Evolutionary conservation across 768 basidiomycete genomes (phyloP).

Genomic region (Collybia sordida): DNA sequence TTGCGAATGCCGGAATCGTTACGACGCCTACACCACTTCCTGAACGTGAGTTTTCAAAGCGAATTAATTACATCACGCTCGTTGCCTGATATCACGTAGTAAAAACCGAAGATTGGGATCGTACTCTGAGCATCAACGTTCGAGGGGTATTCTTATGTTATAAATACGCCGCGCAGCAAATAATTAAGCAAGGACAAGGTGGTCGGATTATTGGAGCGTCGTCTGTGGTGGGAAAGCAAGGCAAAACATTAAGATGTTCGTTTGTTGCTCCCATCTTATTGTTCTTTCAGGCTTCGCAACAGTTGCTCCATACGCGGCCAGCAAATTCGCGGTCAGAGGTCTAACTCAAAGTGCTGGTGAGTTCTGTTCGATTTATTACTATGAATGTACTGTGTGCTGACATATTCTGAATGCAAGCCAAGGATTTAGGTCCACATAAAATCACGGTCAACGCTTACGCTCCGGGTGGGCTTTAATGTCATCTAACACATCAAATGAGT

Average conservation of each 20-base stretch:
- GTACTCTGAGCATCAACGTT: slow-evolving; percentile 32
- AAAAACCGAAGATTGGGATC: slow-evolving; percentile 29
- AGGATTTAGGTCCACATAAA: slow-evolving; percentile 12
- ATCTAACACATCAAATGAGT: neutral
- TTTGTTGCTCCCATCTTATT: neutral
- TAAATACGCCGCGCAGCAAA: slow-evolving; percentile 40
- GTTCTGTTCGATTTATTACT: neutral
- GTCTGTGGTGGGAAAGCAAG: slow-evolving; percentile 23
- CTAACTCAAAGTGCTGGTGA: slow-evolving; percentile 32
- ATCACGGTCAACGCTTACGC: slow-evolving; percentile 22
- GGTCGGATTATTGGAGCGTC: slow-evolving; percentile 36
- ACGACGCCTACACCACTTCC: too few relatives aligned
- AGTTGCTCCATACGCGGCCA: slow-evolving; percentile 27
- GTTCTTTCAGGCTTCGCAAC: slow-evolving; percentile 1
- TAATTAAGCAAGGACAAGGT: slow-evolving; percentile 39
- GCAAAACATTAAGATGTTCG: slow-evolving; percentile 8
- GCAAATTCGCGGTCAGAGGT: slow-evolving; percentile 40
- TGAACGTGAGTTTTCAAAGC: too few relatives aligned
- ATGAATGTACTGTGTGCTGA: neutral
- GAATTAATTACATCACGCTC: too few relatives aligned
- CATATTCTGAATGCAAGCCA: slow-evolving; percentile 4
- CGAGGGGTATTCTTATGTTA: slow-evolving; percentile 39
- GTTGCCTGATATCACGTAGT: slow-evolving; percentile 19
- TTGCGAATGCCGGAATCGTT: slow-evolving; percentile 33
- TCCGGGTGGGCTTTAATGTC: slow-evolving; percentile 6